phyloP scores from a whole-genome alignment of 2,329 filamentous ascomycete species.

The Hypoxylon sp. region DNA sequence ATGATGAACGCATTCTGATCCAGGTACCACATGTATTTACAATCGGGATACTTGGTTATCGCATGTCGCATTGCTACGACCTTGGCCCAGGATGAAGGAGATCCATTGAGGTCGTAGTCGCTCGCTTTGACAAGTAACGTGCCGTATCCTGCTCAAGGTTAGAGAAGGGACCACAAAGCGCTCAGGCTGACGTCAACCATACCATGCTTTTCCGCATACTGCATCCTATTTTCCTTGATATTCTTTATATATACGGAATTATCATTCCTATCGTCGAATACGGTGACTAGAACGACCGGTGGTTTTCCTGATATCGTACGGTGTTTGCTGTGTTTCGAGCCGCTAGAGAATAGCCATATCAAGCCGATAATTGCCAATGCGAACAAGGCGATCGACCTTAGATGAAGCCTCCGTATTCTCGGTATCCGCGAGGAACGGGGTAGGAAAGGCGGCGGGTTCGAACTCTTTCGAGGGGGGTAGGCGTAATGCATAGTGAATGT shows the following conservation, averaged over 20 bases:
- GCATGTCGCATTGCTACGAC: conserved; percentile 92
- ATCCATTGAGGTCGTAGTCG: conserved; percentile 79
- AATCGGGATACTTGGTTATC: conserved; percentile 82
- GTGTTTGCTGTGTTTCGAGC: conserved; percentile 51
- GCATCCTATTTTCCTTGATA: conserved; percentile 84
- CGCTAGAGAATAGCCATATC: conserved; percentile 71
- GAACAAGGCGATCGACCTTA: conserved; percentile 71
- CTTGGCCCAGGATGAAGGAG: conserved; percentile 78
- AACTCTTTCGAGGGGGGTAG: conserved; percentile 87
- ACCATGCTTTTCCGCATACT: conserved; percentile 92
- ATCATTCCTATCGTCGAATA: conserved; percentile 78
- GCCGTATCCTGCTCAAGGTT: conserved; percentile 77
- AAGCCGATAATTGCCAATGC: conserved; percentile 69
- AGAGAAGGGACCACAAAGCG: conserved; percentile 22
- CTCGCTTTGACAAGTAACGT: conserved; percentile 84
- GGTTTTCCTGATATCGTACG: conserved; percentile 66
- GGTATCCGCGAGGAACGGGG: conserved; percentile 71
- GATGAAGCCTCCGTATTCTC: conserved; percentile 72
- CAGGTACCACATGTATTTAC: conserved; percentile 88
- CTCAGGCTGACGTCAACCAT: conserved; percentile 46
- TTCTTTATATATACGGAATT: conserved; percentile 77
- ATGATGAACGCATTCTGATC: conserved; percentile 90
- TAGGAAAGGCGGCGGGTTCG: conserved; percentile 80
- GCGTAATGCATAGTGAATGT: conserved; percentile 85
- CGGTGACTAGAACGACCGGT: conserved; percentile 84